Conservation (phyloP, 371 early-diverging fungal genomes). For the Mucor irregularis region DNA sequence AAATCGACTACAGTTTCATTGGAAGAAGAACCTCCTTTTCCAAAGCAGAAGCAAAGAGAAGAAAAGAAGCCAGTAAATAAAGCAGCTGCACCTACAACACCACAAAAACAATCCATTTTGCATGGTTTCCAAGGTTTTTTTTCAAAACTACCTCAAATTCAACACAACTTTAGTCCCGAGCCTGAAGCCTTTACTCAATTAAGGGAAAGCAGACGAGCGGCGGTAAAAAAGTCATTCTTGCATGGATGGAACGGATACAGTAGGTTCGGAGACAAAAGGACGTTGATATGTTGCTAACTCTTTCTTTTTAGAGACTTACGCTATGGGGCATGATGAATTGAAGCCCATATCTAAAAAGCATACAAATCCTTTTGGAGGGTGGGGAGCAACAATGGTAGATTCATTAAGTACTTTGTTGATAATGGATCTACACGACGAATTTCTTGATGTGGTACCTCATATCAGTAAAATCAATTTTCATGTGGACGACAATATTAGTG, state of each 20-base stretch:
- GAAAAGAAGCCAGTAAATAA: neutral
- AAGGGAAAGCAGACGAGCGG: slow-evolving; percentile 17
- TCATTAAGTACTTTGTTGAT: slow-evolving; percentile 78
- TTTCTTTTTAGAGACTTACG: slow-evolving; percentile 34
- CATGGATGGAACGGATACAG: slow-evolving; percentile 80
- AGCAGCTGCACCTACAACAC: neutral
- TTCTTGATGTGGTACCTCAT: slow-evolving; percentile 57
- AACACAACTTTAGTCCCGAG: slow-evolving; percentile 22
- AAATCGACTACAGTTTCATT: no score
- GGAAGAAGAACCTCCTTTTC: neutral
- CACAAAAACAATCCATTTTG: slow-evolving; percentile 13
- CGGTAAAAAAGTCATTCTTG: slow-evolving; percentile 28
- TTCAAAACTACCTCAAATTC: slow-evolving; percentile 22
- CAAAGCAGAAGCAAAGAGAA: neutral
- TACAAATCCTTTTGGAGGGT: slow-evolving; percentile 73
- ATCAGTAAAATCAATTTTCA: slow-evolving; percentile 54
- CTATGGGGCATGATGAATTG: slow-evolving; percentile 63
- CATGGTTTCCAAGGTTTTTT: slow-evolving; percentile 17
- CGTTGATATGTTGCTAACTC: neutral
- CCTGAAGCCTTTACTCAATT: slow-evolving; percentile 15
- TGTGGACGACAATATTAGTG: slow-evolving; percentile 49
- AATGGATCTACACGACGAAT: slow-evolving; percentile 76
- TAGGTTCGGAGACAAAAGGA: slow-evolving; percentile 14
- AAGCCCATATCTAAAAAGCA: slow-evolving; percentile 41
- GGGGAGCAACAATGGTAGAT: slow-evolving; percentile 81